These are phyloP conservation scores for Corymbia maculata DNA, from an alignment of 345 rosid genomes.

Conservation along the genomic window DNA sequence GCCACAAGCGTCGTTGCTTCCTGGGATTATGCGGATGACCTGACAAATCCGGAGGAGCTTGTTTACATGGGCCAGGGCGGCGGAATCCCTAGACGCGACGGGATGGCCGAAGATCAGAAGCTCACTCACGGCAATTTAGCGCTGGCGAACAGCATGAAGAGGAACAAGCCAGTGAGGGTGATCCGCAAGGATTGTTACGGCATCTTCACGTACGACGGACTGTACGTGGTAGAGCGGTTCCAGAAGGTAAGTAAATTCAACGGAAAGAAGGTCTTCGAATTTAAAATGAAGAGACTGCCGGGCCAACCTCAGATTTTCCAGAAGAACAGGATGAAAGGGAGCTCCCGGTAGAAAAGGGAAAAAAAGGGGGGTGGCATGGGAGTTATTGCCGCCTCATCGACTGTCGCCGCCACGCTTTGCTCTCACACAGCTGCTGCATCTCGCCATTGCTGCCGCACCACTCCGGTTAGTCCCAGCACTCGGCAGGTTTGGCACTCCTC, in stretches of 20 bases:
- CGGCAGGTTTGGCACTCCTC: no score
- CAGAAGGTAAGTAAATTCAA: not conserved
- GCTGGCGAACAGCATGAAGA: not conserved
- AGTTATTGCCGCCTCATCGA: no score
- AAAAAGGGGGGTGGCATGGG: no score
- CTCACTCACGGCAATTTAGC: conserved; percentile 8
- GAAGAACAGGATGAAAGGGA: not conserved
- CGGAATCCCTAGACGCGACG: not conserved
- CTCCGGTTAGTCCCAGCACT: no score
- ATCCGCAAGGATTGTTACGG: not conserved
- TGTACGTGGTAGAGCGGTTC: not conserved
- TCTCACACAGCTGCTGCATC: no score
- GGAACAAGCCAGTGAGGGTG: conserved; percentile 1
- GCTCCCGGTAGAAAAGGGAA: no score
- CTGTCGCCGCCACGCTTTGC: no score
- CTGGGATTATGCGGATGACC: not conserved
- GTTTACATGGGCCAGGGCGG: conserved; percentile 10
- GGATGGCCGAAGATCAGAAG: conserved; percentile 8
- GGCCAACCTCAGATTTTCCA: not conserved
- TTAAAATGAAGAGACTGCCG: not conserved
- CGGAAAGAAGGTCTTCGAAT: not conserved
- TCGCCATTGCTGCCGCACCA: no score
- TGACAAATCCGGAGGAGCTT: not conserved
- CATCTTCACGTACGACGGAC: conserved; percentile 5
- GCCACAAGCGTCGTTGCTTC: conserved; percentile 10